Conservation (phyloP, 352 stramenopile species). For the Blastocystis sp. region DNA sequence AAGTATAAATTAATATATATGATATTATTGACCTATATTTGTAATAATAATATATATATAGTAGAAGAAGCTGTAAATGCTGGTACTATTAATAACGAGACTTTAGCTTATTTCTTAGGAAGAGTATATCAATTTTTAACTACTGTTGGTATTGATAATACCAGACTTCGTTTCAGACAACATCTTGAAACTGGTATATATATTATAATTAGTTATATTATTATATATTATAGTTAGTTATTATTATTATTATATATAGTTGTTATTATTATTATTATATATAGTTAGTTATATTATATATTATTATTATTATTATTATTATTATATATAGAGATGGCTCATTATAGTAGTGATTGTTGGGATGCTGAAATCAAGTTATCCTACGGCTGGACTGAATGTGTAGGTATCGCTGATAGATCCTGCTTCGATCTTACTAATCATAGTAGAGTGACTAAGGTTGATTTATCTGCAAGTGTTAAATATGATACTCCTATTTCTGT, state of each 20-base stretch:
- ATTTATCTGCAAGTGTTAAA: slow-evolving; percentile 64
- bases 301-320: too few species aligned
- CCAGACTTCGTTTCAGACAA: slow-evolving; percentile 85
- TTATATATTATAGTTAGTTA: too few species aligned
- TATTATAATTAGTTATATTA: too few species aligned
- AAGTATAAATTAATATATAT: too few species aligned
- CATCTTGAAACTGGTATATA: too few species aligned
- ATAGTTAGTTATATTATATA: too few species aligned
- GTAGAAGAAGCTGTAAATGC: slow-evolving; percentile 61
- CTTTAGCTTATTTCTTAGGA: slow-evolving; percentile 92
- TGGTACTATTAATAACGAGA: slow-evolving; percentile 89
- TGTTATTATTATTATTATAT: too few species aligned
- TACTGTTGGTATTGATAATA: slow-evolving; percentile 70
- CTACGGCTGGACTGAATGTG: slow-evolving; percentile 94
- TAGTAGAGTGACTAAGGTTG: slow-evolving; percentile 52
- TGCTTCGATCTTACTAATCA: slow-evolving; percentile 81
- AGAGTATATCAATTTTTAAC: slow-evolving; percentile 78
- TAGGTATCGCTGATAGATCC: slow-evolving; percentile 86
- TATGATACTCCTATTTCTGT: slow-evolving; percentile 56
- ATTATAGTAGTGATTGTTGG: slow-evolving; percentile 97
- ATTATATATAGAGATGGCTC: slow-evolving; percentile 95
- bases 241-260: too few species aligned
- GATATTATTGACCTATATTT: too few species aligned
- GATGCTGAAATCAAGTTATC: slow-evolving; percentile 91
- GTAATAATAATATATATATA: background rate